Percentiles rank a stretch among this genome's conserved stretches.
Evolutionary conservation across 768 basidiomycete genomes (phyloP).

Genomic region (Mycena olivaceomarginata): DNA sequence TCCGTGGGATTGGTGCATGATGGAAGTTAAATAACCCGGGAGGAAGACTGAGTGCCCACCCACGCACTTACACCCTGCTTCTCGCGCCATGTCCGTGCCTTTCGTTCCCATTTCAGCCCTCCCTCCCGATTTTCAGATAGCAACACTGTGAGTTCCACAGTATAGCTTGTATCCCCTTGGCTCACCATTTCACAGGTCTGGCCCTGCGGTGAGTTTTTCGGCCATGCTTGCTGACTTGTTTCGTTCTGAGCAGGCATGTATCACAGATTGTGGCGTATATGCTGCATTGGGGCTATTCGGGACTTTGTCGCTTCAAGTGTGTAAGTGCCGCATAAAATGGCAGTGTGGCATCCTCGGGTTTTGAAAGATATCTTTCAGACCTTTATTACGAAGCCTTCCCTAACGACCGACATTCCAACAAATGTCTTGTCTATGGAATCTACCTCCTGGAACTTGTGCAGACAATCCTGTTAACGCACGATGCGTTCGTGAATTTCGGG

Average conservation of each 20-base stretch:
- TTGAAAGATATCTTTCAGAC: neutral
- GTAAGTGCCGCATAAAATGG: neutral
- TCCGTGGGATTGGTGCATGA: no score
- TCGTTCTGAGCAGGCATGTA: neutral
- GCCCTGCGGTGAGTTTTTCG: neutral
- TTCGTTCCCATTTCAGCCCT: neutral
- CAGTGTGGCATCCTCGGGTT: neutral
- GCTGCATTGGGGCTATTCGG: constrained; percentile 41
- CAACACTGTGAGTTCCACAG: neutral
- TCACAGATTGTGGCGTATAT: constrained; percentile 5
- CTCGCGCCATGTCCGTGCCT: no score
- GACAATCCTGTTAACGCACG: neutral
- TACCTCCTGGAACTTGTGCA: neutral
- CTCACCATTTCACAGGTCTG: neutral
- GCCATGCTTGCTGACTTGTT: neutral
- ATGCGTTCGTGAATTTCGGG: neutral
- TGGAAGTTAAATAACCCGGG: no score
- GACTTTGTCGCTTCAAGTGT: constrained; percentile 31
- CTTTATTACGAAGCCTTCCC: constrained; percentile 28
- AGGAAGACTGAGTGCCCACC: no score
- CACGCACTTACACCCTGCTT: no score
- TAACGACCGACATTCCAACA: neutral
- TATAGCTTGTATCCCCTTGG: neutral
- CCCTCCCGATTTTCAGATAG: neutral
- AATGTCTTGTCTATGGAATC: constrained; percentile 12